Conservation (phyloP, 768 basidiomycete genomes). For the Termitomyces sp. region DNA sequence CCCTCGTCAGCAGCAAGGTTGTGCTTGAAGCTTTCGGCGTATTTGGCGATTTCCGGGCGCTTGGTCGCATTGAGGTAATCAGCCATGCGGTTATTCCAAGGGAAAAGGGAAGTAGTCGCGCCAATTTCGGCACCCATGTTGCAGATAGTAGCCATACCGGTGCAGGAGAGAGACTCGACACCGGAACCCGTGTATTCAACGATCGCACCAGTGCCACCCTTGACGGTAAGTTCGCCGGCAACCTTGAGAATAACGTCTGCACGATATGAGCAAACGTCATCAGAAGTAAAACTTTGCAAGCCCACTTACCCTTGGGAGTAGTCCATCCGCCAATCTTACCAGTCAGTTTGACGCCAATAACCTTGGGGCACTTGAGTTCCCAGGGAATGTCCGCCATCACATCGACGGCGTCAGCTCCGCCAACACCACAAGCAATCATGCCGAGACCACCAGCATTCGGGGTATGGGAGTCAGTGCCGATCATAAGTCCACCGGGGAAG, state of each 20-base stretch:
- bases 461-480: constrained; percentile 99
- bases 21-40: constrained; percentile 85
- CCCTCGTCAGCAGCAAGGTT: constrained; percentile 86
- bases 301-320: constrained; percentile 79
- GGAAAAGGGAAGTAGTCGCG: constrained; percentile 98
- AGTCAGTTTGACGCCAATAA: constrained; percentile 94
- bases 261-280: constrained; percentile 8
- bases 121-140: constrained; percentile 99
- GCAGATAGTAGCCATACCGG: constrained; percentile 99
- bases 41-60: constrained; percentile 81
- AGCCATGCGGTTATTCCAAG: constrained; percentile 94
- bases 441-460: constrained; percentile 99
- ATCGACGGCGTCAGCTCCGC: constrained; percentile 98
- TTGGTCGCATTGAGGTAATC: constrained; percentile 95
- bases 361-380: constrained; percentile 99
- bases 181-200: constrained; percentile 96
- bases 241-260: constrained; percentile 98
- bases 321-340: constrained; percentile 98
- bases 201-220: constrained; percentile 98
- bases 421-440: constrained; percentile 99
- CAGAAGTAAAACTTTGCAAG: background rate
- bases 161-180: constrained; percentile 94
- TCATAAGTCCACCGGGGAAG: constrained; percentile 99
- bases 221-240: constrained; percentile 97
- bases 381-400: constrained; percentile 98